Evolutionary conservation across 495 filamentous ascomycete species (phyloP), one percentile per base, ranked within the genome.

Genomic region (Patellaria atrata): DNA sequence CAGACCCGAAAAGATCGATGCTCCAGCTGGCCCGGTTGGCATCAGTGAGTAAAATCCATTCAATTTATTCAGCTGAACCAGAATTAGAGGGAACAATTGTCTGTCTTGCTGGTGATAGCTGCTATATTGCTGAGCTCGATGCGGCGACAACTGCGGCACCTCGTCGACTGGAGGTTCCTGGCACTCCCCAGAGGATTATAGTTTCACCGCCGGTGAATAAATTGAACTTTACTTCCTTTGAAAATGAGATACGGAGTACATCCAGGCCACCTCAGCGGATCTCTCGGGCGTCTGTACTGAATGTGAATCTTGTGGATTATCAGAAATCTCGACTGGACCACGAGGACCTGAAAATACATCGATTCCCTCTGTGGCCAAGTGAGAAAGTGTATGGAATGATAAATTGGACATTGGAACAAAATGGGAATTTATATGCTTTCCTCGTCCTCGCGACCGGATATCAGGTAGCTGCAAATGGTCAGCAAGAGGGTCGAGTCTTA

Each of bases 101-200:
- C 16, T 35, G 49, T 4, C 17, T 47, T n/a, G 38, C 35, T 12
- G 66, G 63, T 0, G 25, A 58, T n/a, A 59, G 60, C 16, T 43
- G 75, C 2, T 43, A 73, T 17, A 45, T 75, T 10, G 58, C 64
- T 11, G 56, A 63, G n/a, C 35, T 77, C 14, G 58, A 67, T 28
- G 45, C 46, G 11, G 51, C 53, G 13, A 15, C 41, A 64, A 38
- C 48, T 46, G 39, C 71, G 29, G 41, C 26, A 26, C 33, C 33
- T 31, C 12, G 15, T 4, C 33, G 35, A 9, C 37, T 36, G n/a
- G 23, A 31, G 4, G 37, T 36, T 10, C 43, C 35, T 28, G 37
- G 45, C n/a, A 25, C n/a, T 6, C 26, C 45, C 16, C 37, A 22
- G 20, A 41, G 37, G 6, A 10, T 28, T 3, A 24, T 49, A n/a